These are phyloP conservation scores for Albugo laibachii DNA, from an alignment of 352 stramenopile species.

Conservation along the genomic window DNA sequence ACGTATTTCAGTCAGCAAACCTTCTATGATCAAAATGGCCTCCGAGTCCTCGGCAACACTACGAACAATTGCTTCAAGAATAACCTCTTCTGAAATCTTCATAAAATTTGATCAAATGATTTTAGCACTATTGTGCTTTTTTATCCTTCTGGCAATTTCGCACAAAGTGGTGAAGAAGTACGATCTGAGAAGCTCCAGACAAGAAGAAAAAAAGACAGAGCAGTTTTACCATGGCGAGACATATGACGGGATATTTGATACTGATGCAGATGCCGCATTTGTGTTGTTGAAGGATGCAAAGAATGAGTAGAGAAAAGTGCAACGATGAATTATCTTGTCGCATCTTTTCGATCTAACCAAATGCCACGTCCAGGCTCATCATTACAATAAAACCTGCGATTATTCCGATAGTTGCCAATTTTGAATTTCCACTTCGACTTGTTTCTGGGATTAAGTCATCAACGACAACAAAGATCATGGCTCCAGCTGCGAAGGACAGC, in stretches of 20 bases:
- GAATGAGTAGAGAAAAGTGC: not conserved
- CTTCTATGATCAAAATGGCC: no score
- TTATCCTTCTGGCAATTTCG: no score
- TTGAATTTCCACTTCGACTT: conserved; percentile 76
- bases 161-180: no score
- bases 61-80: no score
- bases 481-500: conserved; percentile 76
- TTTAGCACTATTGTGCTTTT: no score
- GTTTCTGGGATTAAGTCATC: conserved; percentile 81
- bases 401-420: conserved; percentile 63
- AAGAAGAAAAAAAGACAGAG: not conserved
- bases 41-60: no score
- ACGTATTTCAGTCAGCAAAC: no score
- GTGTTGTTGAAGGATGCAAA: not conserved
- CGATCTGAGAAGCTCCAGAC: no score
- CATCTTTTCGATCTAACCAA: conserved; percentile 19
- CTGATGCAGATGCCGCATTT: not conserved
- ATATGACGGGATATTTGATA: not conserved
- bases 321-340: not conserved
- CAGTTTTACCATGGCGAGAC: not conserved
- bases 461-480: conserved; percentile 86
- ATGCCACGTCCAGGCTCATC: conserved; percentile 79
- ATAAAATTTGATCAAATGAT: no score
- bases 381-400: conserved; percentile 85
- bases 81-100: no score